Evolutionary conservation across 352 stramenopile species (phyloP).

Genomic region (Globisporangium viniferum): DNA sequence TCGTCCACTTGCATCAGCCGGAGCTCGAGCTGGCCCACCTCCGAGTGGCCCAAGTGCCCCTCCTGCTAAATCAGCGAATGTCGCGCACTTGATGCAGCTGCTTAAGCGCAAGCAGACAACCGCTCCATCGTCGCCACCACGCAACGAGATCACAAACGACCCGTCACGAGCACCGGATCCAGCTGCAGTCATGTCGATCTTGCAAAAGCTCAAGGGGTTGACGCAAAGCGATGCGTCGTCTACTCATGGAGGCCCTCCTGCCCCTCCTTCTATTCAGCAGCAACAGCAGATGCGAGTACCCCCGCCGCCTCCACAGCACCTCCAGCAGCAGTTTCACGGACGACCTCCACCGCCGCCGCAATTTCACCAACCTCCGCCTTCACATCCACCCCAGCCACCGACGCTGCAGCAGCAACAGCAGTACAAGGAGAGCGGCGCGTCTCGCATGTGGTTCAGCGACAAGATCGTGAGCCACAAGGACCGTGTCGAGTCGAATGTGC

Average conservation of each 20-base stretch:
- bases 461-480: constrained; percentile 82
- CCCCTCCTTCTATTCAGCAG: constrained; percentile 12
- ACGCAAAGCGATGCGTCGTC: constrained; percentile 21
- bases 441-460: constrained; percentile 86
- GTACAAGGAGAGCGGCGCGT: constrained; percentile 37
- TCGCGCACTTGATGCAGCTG: constrained; percentile 79
- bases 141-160: constrained; percentile 61
- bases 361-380: constrained; percentile 7
- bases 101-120: constrained; percentile 65
- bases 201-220: constrained; percentile 79
- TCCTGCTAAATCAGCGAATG: constrained; percentile 56
- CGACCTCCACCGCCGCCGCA: constrained; percentile 9
- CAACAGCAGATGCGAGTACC: constrained; percentile 6
- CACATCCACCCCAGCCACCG: constrained; percentile 8
- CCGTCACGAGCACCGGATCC: constrained; percentile 47
- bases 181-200: constrained; percentile 80
- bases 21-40: not conserved
- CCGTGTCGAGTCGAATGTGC: constrained; percentile 80
- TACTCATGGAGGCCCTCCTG: not conserved
- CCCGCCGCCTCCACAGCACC: not conserved
- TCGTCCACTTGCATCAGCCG: not conserved
- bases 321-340: constrained; percentile 4
- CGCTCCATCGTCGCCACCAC: constrained; percentile 21
- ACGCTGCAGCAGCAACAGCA: constrained; percentile 10
- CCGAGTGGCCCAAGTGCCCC: constrained; percentile 1